A percentile compares a stretch with the other conserved stretches of the same genome.
Evolutionary conservation across 352 stramenopile genomes (phyloP).

Genomic region (Pythium chondricola): DNA sequence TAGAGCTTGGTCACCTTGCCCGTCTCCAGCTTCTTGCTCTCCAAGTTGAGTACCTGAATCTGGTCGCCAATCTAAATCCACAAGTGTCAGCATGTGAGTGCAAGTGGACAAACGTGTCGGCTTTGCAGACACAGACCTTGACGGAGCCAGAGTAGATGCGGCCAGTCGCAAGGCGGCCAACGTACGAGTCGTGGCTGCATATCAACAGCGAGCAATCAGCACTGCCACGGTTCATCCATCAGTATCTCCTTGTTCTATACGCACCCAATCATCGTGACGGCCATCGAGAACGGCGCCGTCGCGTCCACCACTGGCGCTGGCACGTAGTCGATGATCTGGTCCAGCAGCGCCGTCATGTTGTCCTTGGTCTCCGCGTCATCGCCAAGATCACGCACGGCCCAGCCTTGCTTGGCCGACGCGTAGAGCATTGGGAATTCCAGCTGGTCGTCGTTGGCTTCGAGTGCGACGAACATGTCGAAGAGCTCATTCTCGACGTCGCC

Average conservation of each 20-base stretch:
- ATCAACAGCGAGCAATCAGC: background rate
- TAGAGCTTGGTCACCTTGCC: constrained; percentile 87
- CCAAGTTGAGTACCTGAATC: constrained; percentile 87
- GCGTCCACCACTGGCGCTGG: constrained; percentile 81
- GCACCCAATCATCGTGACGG: constrained; percentile 93
- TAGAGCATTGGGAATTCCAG: constrained; percentile 97
- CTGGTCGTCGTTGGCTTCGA: constrained; percentile 93
- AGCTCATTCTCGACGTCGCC: constrained; percentile 95
- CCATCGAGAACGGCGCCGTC: constrained; percentile 89
- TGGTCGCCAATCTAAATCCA: constrained; percentile 64
- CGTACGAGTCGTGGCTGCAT: constrained; percentile 95
- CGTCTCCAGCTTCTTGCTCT: constrained; percentile 72
- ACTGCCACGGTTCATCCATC: background rate
- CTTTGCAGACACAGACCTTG: too few species aligned
- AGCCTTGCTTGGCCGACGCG: constrained; percentile 94
- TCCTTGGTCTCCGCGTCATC: constrained; percentile 44
- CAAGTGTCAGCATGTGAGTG: background rate
- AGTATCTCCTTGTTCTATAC: background rate
- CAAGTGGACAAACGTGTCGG: background rate
- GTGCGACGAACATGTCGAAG: constrained; percentile 95
- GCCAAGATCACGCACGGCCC: constrained; percentile 90
- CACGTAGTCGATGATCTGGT: constrained; percentile 94
- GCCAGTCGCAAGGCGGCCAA: constrained; percentile 95
- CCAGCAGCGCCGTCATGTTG: constrained; percentile 95
- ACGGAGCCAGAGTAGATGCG: constrained; percentile 92